Conservation (phyloP, 805 yeast species). For the Metschnikowia proteae region DNA sequence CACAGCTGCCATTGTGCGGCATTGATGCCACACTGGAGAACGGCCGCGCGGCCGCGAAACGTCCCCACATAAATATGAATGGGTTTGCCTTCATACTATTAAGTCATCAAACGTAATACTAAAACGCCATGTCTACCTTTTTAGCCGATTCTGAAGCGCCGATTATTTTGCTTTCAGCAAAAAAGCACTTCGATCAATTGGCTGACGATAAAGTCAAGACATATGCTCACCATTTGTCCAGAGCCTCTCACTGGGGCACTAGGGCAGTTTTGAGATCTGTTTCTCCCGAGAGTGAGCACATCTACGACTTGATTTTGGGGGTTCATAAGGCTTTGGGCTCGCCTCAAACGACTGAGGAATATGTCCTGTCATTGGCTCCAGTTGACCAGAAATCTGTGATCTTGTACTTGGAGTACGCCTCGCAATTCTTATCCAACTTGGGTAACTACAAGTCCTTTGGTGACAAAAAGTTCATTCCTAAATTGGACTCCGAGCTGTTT, state of each 20-base stretch:
- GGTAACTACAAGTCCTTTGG: constrained; percentile 88
- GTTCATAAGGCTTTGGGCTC: constrained; percentile 52
- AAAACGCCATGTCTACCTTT: constrained; percentile 13
- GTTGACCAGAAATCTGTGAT: constrained; percentile 35
- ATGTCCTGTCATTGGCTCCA: constrained; percentile 33
- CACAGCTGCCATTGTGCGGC: neutral
- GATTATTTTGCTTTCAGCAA: constrained; percentile 52
- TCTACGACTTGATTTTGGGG: constrained; percentile 63
- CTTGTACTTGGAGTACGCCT: constrained; percentile 64
- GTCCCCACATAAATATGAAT: constrained; percentile 1
- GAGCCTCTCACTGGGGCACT: constrained; percentile 82
- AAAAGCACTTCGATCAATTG: constrained; percentile 63
- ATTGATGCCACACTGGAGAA: constrained; percentile 1
- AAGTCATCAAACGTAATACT: neutral
- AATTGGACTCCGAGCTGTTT: constrained; percentile 47
- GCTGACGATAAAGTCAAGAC: constrained; percentile 51
- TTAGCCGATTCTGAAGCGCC: constrained; percentile 44
- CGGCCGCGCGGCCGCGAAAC: constrained; percentile 3
- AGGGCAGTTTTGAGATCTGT: constrained; percentile 78
- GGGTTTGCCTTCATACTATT: neutral
- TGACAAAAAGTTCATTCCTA: constrained; percentile 80
- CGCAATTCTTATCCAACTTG: constrained; percentile 68
- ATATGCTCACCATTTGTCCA: constrained; percentile 80
- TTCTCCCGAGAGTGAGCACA: constrained; percentile 73
- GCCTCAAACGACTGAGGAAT: constrained; percentile 36